Percentiles rank a stretch among this genome's conserved stretches.
Evolutionary conservation across 352 stramenopile species (phyloP).

Genomic region (Globisporangium recalcitrans): DNA sequence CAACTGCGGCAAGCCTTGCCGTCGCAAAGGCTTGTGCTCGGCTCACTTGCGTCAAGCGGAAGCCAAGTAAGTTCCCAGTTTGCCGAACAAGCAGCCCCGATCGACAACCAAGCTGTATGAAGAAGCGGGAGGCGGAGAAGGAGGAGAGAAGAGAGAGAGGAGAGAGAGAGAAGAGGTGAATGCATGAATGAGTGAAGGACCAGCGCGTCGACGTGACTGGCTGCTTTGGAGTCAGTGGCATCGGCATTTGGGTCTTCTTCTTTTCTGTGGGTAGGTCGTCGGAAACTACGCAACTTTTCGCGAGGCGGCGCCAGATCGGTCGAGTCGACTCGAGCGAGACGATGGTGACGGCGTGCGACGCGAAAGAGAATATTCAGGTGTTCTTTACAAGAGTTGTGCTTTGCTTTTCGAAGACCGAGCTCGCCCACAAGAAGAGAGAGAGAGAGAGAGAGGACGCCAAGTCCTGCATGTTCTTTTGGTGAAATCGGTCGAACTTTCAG

Average conservation of each 20-base stretch:
- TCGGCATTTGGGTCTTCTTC: conserved; percentile 8
- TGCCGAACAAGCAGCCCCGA: conserved; percentile 3
- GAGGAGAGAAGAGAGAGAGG: conserved; percentile 1
- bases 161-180: conserved; percentile 7
- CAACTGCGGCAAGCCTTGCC: conserved; percentile 70
- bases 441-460: conserved; percentile 1
- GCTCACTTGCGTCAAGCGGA: conserved; percentile 52
- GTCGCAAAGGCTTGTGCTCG: conserved; percentile 79
- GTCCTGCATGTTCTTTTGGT: conserved; percentile 12
- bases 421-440: conserved; percentile 1
- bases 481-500: conserved; percentile 11
- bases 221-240: conserved; percentile 8
- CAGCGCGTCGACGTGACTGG: conserved; percentile 8
- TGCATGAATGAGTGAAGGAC: conserved; percentile 22
- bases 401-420: conserved; percentile 14
- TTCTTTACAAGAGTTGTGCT: conserved; percentile 17
- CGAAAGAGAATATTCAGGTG: conserved; percentile 18
- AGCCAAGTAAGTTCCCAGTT: conserved; percentile 22
- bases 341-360: conserved; percentile 1
- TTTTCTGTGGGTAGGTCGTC: conserved; percentile 15
- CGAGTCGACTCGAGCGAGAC: conserved; percentile 2
- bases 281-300: conserved; percentile 14
- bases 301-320: conserved; percentile 1
- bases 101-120: conserved; percentile 7
- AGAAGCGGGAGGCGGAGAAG: background rate